phyloP scores from a whole-genome alignment of 2,329 filamentous ascomycete genomes.

The Cryphonectria naterciae region DNA sequence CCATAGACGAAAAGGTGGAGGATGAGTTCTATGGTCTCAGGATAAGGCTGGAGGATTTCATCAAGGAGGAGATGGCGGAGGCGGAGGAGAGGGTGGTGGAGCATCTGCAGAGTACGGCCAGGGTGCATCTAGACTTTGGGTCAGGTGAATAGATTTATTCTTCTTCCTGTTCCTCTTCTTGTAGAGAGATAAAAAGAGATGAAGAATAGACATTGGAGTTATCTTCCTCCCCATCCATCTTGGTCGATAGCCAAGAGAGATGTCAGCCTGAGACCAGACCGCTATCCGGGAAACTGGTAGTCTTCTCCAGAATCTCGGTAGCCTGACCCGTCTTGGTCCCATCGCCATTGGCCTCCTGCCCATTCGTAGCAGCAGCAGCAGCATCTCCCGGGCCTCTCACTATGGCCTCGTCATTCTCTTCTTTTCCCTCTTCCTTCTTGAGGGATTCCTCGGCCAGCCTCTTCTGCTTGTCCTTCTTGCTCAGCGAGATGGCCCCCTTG shows the following conservation, averaged over 20 bases:
- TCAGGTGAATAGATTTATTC: not conserved
- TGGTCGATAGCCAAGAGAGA: not conserved
- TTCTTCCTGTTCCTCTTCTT: no score
- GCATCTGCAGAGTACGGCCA: conserved; percentile 17
- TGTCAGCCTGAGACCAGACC: conserved; percentile 20
- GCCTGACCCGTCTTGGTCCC: conserved; percentile 9
- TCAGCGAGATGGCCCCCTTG: conserved; percentile 75
- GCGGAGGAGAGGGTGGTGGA: conserved; percentile 17
- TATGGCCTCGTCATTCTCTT: not conserved
- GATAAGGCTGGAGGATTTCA: conserved; percentile 17
- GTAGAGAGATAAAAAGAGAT: not conserved
- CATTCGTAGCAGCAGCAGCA: not conserved
- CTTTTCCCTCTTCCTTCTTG: conserved; percentile 13
- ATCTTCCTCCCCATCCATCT: not conserved
- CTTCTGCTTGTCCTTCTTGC: conserved; percentile 68
- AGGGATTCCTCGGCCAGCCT: conserved; percentile 43
- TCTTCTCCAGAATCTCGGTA: conserved; percentile 21
- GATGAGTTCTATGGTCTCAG: conserved; percentile 17
- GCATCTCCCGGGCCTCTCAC: not conserved
- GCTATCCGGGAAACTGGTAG: conserved; percentile 22
- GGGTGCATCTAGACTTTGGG: conserved; percentile 13
- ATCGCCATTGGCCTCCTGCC: not conserved
- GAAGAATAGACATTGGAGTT: not conserved
- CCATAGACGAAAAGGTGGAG: conserved; percentile 16
- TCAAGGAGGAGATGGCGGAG: conserved; percentile 20